A percentile compares a stretch with the other conserved stretches of the same genome.
These are phyloP conservation scores for Chernovozyma sophiae-reginae DNA, from an alignment of 1,139 yeast species.

Conservation along the genomic window DNA sequence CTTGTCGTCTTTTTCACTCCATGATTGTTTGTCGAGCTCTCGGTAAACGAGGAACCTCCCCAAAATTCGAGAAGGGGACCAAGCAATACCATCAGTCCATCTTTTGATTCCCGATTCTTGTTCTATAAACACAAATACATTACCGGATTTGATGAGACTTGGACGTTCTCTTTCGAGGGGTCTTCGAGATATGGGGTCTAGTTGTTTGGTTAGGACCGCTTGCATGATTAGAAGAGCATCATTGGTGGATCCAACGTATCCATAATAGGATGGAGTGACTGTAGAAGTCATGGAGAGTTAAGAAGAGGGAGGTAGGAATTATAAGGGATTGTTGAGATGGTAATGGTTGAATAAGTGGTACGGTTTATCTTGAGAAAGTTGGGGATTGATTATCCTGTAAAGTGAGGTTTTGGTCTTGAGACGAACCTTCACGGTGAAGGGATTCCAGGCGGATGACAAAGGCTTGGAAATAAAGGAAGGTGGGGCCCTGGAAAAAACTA, in stretches of 20 bases:
- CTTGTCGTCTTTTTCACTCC: slow-evolving; percentile 29
- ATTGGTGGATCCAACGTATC: slow-evolving; percentile 75
- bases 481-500: too few species aligned
- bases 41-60: slow-evolving; percentile 82
- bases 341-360: too few species aligned
- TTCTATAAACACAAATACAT: slow-evolving; percentile 81
- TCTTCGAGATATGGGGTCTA: slow-evolving; percentile 68
- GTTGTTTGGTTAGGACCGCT: slow-evolving; percentile 59
- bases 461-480: too few species aligned
- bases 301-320: not conserved
- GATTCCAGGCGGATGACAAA: too few species aligned
- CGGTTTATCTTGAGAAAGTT: too few species aligned
- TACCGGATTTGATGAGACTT: slow-evolving; percentile 66
- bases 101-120: slow-evolving; percentile 79
- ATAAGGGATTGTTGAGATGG: too few species aligned
- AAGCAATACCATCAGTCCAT: slow-evolving; percentile 92
- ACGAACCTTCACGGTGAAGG: too few species aligned
- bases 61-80: slow-evolving; percentile 87
- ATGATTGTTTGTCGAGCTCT: slow-evolving; percentile 60
- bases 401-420: too few species aligned
- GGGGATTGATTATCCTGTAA: too few species aligned
- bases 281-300: slow-evolving; percentile 9
- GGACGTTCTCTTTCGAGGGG: slow-evolving; percentile 79
- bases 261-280: slow-evolving; percentile 60
- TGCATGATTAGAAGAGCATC: slow-evolving; percentile 85